Conservation (phyloP, 2,329 filamentous ascomycete species). For the Ceratocystis smalleyi region DNA sequence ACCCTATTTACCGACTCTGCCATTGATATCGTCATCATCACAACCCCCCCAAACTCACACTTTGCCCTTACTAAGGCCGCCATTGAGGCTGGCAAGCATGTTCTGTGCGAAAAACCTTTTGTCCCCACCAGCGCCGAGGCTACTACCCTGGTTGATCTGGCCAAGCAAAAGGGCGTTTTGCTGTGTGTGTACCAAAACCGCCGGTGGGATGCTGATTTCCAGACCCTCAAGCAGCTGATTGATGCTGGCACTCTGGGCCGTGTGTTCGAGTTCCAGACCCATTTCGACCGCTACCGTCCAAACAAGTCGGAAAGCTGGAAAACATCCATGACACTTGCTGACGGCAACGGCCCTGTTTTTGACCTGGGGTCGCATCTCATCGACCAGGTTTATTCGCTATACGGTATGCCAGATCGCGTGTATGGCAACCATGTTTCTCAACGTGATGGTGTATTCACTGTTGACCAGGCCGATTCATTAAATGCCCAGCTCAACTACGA, state of each 20-base stretch:
- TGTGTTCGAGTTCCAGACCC: slow-evolving; percentile 62
- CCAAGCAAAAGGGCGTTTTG: slow-evolving; percentile 34
- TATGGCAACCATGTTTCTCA: slow-evolving; percentile 55
- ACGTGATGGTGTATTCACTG: slow-evolving; percentile 32
- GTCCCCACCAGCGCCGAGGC: slow-evolving; percentile 57
- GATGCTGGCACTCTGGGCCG: slow-evolving; percentile 46
- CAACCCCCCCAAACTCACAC: slow-evolving; percentile 58
- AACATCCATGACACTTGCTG: slow-evolving; percentile 38
- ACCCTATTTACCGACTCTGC: slow-evolving; percentile 48
- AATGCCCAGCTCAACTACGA: slow-evolving; percentile 53
- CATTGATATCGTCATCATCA: slow-evolving; percentile 55
- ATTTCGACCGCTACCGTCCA: slow-evolving; percentile 62
- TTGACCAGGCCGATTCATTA: slow-evolving; percentile 39
- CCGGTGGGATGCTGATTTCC: slow-evolving; percentile 62
- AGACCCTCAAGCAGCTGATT: slow-evolving; percentile 50
- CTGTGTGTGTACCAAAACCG: slow-evolving; percentile 63
- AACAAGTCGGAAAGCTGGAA: slow-evolving; percentile 48
- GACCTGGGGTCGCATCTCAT: slow-evolving; percentile 64
- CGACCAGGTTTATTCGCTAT: slow-evolving; percentile 56
- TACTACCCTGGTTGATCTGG: slow-evolving; percentile 41
- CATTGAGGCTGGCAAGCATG: slow-evolving; percentile 57
- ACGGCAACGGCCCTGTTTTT: slow-evolving; percentile 54
- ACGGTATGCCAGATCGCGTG: slow-evolving; percentile 51
- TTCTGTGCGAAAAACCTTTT: slow-evolving; percentile 72
- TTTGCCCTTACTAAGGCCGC: slow-evolving; percentile 48